These are phyloP conservation scores for Rugonectria rugulosa DNA, from an alignment of 2,329 filamentous ascomycete species.

Conservation along the genomic window DNA sequence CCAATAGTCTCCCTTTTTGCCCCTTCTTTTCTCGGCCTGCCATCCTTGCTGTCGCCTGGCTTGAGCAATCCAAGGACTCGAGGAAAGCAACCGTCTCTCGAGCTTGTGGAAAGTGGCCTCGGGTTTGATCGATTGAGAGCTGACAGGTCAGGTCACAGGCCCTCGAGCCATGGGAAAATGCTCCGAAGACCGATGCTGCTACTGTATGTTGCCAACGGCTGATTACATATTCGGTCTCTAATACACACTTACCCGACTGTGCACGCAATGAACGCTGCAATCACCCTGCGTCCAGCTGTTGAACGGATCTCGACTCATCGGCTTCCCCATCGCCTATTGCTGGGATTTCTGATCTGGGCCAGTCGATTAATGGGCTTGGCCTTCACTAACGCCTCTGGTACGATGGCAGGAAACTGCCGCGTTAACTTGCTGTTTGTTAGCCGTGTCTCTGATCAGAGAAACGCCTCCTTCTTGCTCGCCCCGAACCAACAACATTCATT, in stretches of 20 bases:
- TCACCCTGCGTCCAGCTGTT: not conserved
- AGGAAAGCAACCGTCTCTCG: not conserved
- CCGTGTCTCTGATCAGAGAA: conserved; percentile 1
- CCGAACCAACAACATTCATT: no score
- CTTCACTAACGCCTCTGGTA: conserved; percentile 22
- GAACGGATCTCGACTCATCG: conserved; percentile 16
- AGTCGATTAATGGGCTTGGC: conserved; percentile 20
- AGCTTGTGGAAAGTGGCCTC: not conserved
- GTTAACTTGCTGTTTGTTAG: not conserved
- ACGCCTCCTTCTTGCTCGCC: conserved; percentile 6
- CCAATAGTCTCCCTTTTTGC: not conserved
- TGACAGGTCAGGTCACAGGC: not conserved
- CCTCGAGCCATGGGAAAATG: not conserved
- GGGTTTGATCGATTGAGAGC: not conserved
- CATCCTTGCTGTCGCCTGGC: not conserved
- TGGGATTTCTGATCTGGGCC: conserved; percentile 25
- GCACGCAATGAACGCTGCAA: no score
- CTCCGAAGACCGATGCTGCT: not conserved
- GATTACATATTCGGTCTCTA: no score
- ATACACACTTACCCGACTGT: no score
- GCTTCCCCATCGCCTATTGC: conserved; percentile 10
- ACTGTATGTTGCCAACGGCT: no score
- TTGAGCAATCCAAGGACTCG: not conserved
- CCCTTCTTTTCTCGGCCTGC: not conserved
- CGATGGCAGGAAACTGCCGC: conserved; percentile 6